These are phyloP conservation scores for Heterobasidion parviporum DNA, from an alignment of 1,284 basidiomycete genomes.

Conservation along the genomic window DNA sequence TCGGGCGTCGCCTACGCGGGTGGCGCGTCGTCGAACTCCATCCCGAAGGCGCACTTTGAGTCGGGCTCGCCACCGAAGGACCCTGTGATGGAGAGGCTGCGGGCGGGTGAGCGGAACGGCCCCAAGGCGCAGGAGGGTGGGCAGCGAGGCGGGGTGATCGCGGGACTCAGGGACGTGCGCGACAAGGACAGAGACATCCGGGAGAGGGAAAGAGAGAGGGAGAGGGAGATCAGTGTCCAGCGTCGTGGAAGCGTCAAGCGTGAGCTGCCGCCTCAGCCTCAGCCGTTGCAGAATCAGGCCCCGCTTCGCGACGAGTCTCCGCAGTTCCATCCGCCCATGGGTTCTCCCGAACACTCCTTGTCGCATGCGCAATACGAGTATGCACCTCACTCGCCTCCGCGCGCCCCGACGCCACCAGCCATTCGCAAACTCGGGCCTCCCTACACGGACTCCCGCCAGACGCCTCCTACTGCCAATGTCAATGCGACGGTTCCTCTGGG, in stretches of 20 bases:
- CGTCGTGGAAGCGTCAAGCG: slow-evolving; percentile 11
- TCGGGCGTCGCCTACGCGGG: slow-evolving; percentile 45
- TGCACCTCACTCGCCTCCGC: slow-evolving; percentile 31
- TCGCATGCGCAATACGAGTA: slow-evolving; percentile 41
- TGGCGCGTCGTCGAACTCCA: slow-evolving; percentile 24
- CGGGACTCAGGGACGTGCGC: slow-evolving; percentile 23
- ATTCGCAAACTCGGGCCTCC: slow-evolving; percentile 22
- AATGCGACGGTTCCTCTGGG: too few relatives aligned
- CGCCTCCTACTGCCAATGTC: neutral
- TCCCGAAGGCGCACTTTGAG: slow-evolving; percentile 14
- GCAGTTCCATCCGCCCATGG: slow-evolving; percentile 40
- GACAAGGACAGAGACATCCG: slow-evolving; percentile 25
- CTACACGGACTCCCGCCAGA: slow-evolving; percentile 7
- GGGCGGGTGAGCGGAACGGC: slow-evolving; percentile 41
- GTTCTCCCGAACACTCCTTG: slow-evolving; percentile 42
- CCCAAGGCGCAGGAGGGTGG: slow-evolving; percentile 40
- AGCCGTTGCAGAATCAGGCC: slow-evolving; percentile 28
- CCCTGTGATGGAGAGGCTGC: slow-evolving; percentile 45
- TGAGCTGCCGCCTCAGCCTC: slow-evolving; percentile 12
- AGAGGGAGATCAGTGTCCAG: slow-evolving; percentile 13
- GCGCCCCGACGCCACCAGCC: slow-evolving; percentile 1
- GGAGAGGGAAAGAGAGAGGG: slow-evolving; percentile 29
- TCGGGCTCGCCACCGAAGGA: slow-evolving; percentile 37
- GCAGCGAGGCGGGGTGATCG: slow-evolving; percentile 7
- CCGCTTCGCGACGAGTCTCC: slow-evolving; percentile 33